Conservation (phyloP, 2,329 filamentous ascomycete species). For the Aschersonia sp. region DNA sequence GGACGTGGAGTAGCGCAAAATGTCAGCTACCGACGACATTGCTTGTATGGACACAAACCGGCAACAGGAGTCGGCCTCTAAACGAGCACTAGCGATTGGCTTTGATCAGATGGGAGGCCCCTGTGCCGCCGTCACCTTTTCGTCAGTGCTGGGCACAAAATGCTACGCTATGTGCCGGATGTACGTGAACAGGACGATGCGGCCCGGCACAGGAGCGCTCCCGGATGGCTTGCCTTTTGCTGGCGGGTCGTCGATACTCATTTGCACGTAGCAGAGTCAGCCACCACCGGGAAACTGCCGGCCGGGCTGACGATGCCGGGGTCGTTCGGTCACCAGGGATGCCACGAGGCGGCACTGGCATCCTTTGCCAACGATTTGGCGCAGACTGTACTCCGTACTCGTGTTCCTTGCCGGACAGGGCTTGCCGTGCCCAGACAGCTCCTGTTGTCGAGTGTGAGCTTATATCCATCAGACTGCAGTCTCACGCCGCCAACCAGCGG, state of each 20-base stretch:
- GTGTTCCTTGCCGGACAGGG: no score
- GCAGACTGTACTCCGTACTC: neutral
- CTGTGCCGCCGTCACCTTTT: neutral
- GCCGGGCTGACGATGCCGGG: neutral
- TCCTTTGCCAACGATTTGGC: neutral
- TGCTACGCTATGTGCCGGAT: constrained; percentile 4
- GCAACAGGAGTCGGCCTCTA: neutral
- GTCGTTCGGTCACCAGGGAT: neutral
- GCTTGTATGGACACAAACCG: neutral
- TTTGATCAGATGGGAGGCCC: neutral
- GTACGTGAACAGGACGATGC: constrained; percentile 3
- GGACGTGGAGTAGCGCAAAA: neutral
- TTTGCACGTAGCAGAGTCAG: neutral
- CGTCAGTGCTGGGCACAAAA: neutral
- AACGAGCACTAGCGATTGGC: constrained; percentile 1
- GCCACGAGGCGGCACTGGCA: constrained; percentile 1
- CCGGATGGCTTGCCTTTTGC: constrained; percentile 1
- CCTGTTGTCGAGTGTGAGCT: neutral
- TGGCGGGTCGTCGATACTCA: neutral
- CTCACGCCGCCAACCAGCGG: neutral
- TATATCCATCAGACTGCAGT: neutral
- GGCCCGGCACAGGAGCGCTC: constrained; percentile 3
- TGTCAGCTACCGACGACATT: no score
- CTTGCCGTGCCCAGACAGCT: neutral
- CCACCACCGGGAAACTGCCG: constrained; percentile 1